phyloP scores from a whole-genome alignment of 305 asterid species.

The Plantago coronopus region DNA sequence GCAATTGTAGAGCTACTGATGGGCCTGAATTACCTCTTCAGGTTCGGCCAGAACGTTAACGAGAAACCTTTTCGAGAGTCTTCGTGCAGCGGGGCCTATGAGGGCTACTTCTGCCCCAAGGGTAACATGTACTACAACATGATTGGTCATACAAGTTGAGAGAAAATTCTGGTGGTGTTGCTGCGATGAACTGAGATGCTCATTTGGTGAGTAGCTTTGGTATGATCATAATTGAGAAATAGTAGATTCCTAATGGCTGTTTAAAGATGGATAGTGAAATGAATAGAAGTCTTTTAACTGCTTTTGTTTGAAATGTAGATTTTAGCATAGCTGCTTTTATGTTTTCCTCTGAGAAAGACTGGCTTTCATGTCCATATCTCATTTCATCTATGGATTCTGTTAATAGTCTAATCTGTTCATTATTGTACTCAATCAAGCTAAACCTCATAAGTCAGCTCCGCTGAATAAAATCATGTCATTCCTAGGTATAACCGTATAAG shows the following conservation, averaged over 20 bases:
- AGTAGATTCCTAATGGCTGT: neutral
- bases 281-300: slow-evolving; percentile 18
- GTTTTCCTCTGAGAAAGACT: slow-evolving; percentile 8
- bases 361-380: slow-evolving; percentile 14
- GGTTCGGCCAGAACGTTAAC: slow-evolving; percentile 29
- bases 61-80: slow-evolving; percentile 29
- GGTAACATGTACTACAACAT: slow-evolving; percentile 20
- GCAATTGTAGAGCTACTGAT: slow-evolving; percentile 39
- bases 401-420: no score
- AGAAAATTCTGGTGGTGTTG: neutral
- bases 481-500: no score
- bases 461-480: no score
- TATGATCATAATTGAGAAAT: neutral
- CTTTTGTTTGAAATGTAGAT: slow-evolving; percentile 19
- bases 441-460: no score
- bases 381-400: neutral
- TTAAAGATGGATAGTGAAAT: slow-evolving; percentile 16
- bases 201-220: slow-evolving; percentile 4
- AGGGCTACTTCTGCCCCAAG: slow-evolving; percentile 18
- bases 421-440: no score
- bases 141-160: slow-evolving; percentile 21
- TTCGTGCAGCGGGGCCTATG: slow-evolving; percentile 22
- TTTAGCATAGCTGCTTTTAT: slow-evolving; percentile 1
- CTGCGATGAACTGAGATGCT: neutral
- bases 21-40: slow-evolving; percentile 36